These are phyloP conservation scores for Ceraceosorus guamensis DNA, from an alignment of 1,284 basidiomycete species.

Conservation along the genomic window DNA sequence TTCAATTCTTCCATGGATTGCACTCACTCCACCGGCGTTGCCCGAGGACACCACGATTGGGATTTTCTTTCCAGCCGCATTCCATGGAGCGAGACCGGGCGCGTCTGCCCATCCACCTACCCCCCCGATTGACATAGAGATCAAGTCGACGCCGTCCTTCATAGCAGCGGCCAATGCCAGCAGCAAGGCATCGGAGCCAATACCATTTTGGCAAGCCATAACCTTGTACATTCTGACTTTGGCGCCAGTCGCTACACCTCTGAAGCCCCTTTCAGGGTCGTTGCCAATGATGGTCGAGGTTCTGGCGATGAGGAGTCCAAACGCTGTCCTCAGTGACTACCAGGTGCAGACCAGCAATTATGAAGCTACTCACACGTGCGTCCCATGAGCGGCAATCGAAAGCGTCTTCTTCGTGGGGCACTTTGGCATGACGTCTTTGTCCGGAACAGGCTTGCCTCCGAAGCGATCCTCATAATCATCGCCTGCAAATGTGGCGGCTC, in stretches of 20 bases:
- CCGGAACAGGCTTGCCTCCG: slow-evolving; percentile 36
- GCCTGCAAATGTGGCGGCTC: slow-evolving; percentile 46
- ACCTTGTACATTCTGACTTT: slow-evolving; percentile 48
- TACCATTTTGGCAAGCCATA: slow-evolving; percentile 49
- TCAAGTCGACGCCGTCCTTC: slow-evolving; percentile 53
- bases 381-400: too few species aligned
- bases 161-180: slow-evolving; percentile 41
- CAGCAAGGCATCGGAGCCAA: slow-evolving; percentile 49
- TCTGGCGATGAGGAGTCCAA: too few species aligned
- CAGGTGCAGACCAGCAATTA: too few species aligned
- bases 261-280: slow-evolving; percentile 45
- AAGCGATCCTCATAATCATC: slow-evolving; percentile 20
- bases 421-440: slow-evolving; percentile 49
- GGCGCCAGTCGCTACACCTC: slow-evolving; percentile 30
- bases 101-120: slow-evolving; percentile 23
- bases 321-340: slow-evolving; percentile 12
- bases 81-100: neutral
- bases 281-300: slow-evolving; percentile 57
- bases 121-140: slow-evolving; percentile 61
- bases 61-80: slow-evolving; percentile 1
- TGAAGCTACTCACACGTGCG: too few species aligned
- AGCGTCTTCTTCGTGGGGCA: slow-evolving; percentile 18
- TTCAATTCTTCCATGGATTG: too few species aligned
- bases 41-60: slow-evolving; percentile 44
- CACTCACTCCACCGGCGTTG: slow-evolving; percentile 23